These are phyloP conservation scores for Linnemannia schmuckeri DNA, from an alignment of 192 early-diverging fungal genomes.

Conservation along the genomic window DNA sequence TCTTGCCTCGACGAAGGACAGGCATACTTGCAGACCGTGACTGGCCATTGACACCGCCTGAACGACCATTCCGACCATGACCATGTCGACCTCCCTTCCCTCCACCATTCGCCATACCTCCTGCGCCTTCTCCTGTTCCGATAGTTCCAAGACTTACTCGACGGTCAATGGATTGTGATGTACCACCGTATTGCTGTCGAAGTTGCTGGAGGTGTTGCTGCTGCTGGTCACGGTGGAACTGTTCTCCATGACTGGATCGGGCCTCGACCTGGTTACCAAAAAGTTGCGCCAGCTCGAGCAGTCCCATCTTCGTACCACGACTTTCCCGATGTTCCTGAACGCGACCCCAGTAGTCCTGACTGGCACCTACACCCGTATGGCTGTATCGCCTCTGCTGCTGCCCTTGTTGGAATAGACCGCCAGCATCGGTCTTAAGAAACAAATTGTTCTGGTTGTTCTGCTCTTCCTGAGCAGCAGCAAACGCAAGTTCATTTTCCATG, in stretches of 20 bases:
- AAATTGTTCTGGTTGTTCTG: neutral
- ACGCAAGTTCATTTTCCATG: slow-evolving; percentile 46
- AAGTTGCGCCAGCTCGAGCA: slow-evolving; percentile 34
- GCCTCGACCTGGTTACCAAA: slow-evolving; percentile 39
- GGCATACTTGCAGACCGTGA: slow-evolving; percentile 9
- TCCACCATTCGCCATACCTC: neutral
- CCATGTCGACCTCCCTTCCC: slow-evolving; percentile 10
- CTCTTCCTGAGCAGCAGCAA: neutral
- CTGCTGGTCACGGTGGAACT: slow-evolving; percentile 23
- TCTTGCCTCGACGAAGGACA: slow-evolving; percentile 33
- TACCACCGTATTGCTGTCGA: slow-evolving; percentile 4
- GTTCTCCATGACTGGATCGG: slow-evolving; percentile 7
- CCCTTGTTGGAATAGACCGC: slow-evolving; percentile 12
- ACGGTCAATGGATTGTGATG: neutral
- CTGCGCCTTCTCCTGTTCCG: neutral
- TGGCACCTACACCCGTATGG: neutral
- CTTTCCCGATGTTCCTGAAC: slow-evolving; percentile 11
- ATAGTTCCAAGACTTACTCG: slow-evolving; percentile 1
- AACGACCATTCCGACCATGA: slow-evolving; percentile 8
- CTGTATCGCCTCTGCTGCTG: neutral
- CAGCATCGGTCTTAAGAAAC: neutral
- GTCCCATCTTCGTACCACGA: slow-evolving; percentile 23
- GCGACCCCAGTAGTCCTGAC: slow-evolving; percentile 2
- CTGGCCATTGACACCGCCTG: neutral
- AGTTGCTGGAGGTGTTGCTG: slow-evolving; percentile 23